Percentiles rank a stretch among this genome's conserved stretches.
Evolutionary conservation across 805 yeast genomes (phyloP).

Genomic region (Spathaspora sp.): DNA sequence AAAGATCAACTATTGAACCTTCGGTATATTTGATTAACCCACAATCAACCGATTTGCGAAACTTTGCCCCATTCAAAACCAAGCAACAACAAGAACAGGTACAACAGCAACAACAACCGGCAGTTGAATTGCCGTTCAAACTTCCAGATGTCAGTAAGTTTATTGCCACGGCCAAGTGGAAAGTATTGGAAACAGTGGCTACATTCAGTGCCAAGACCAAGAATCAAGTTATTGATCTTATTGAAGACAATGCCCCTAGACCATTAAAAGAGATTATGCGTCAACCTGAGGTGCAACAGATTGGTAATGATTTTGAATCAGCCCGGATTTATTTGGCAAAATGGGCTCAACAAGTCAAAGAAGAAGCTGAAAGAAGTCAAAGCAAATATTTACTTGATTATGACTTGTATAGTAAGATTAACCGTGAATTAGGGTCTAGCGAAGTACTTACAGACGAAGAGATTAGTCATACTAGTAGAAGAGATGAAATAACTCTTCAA

Average conservation of each 20-base stretch:
- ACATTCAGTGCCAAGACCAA: slow-evolving; percentile 53
- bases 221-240: slow-evolving; percentile 58
- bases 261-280: slow-evolving; percentile 55
- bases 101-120: not conserved
- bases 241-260: slow-evolving; percentile 61
- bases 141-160: slow-evolving; percentile 44
- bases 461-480: slow-evolving; percentile 57
- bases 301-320: slow-evolving; percentile 88
- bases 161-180: slow-evolving; percentile 78
- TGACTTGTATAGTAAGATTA: slow-evolving; percentile 55
- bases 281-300: slow-evolving; percentile 74
- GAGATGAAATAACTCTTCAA: slow-evolving; percentile 58
- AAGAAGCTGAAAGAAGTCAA: slow-evolving; percentile 71
- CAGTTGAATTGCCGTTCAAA: slow-evolving; percentile 18
- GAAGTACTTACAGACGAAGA: slow-evolving; percentile 57
- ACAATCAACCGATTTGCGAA: slow-evolving; percentile 56
- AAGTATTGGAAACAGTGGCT: slow-evolving; percentile 78
- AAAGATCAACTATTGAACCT: slow-evolving; percentile 67
- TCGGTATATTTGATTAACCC: slow-evolving; percentile 79
- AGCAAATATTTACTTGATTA: slow-evolving; percentile 51
- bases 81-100: slow-evolving; percentile 9
- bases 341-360: slow-evolving; percentile 94
- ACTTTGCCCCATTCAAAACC: slow-evolving; percentile 43
- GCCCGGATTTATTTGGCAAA: slow-evolving; percentile 91
- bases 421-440: slow-evolving; percentile 59